Evolutionary conservation across 208 protist species (phyloP).

Genomic region (Crithidia brevicula): DNA sequence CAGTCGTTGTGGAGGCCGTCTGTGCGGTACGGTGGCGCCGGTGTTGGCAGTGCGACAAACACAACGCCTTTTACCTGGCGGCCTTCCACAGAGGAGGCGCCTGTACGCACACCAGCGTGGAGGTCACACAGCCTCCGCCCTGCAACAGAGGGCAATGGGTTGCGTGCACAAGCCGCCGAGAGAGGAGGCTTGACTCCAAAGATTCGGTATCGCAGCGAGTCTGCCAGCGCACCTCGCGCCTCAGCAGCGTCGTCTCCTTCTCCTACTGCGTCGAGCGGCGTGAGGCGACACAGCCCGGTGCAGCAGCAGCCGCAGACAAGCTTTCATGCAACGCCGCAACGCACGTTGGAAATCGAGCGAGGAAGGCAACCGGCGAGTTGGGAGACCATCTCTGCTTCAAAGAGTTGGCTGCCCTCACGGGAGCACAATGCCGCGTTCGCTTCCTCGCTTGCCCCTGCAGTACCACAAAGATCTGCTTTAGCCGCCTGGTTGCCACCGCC

Average conservation of each 20-base stretch:
- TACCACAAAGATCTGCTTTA: background rate
- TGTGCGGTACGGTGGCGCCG: background rate
- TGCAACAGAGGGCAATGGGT: background rate
- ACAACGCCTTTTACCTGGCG: slow-evolving; percentile 6
- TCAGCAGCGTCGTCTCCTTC: background rate
- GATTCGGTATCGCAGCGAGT: slow-evolving; percentile 18
- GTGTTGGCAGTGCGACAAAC: too few relatives aligned
- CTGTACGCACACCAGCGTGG: background rate
- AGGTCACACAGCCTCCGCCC: background rate
- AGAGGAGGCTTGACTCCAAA: slow-evolving; percentile 7
- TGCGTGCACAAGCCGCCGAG: background rate
- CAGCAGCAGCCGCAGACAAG: background rate
- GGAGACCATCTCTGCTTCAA: background rate
- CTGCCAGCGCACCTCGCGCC: background rate
- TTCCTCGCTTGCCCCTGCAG: background rate
- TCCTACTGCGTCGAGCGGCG: background rate
- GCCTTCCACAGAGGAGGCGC: background rate
- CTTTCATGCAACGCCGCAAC: background rate
- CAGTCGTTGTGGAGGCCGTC: slow-evolving; percentile 1
- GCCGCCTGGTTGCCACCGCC: too few relatives aligned
- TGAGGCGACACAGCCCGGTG: background rate
- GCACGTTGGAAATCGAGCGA: background rate
- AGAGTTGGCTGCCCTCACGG: background rate
- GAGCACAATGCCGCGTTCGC: background rate
- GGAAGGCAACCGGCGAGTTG: background rate